Percentiles rank a stretch among this genome's conserved stretches.
phyloP scores from a whole-genome alignment of 2,329 filamentous ascomycete species.

The Ceratocystis lukuohia region DNA sequence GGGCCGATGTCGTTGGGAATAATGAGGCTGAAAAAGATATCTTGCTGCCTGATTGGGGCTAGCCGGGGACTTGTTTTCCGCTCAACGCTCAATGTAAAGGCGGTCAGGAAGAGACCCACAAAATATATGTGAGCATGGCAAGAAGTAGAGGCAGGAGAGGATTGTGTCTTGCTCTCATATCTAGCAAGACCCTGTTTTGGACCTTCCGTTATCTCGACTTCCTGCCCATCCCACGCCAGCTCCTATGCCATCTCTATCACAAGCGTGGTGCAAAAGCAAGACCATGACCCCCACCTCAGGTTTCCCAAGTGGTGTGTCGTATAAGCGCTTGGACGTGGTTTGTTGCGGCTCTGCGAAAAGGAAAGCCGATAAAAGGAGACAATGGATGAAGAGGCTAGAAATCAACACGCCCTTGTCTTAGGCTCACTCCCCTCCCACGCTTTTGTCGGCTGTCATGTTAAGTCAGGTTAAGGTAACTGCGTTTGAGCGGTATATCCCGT shows the following conservation, averaged over 20 bases:
- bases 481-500: too few relatives aligned
- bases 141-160: neutral
- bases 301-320: neutral
- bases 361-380: neutral
- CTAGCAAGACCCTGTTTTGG: neutral
- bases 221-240: neutral
- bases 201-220: neutral
- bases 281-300: neutral
- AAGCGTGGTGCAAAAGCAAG: neutral
- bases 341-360: neutral
- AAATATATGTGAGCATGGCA: neutral
- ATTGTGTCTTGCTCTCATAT: neutral
- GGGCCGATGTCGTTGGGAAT: conserved; percentile 2
- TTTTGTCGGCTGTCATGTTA: neutral
- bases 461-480: neutral
- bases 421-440: neutral
- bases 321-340: conserved; percentile 2
- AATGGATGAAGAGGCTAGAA: neutral
- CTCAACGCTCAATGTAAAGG: neutral
- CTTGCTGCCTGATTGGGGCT: neutral
- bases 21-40: neutral
- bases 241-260: neutral
- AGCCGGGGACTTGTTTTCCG: neutral
- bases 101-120: neutral
- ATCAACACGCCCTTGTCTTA: neutral